A percentile compares a stretch with the other conserved stretches of the same genome.
These are phyloP conservation scores for Cladobotryum mycophilum DNA, from an alignment of 2,329 filamentous ascomycete genomes.

Conservation along the genomic window DNA sequence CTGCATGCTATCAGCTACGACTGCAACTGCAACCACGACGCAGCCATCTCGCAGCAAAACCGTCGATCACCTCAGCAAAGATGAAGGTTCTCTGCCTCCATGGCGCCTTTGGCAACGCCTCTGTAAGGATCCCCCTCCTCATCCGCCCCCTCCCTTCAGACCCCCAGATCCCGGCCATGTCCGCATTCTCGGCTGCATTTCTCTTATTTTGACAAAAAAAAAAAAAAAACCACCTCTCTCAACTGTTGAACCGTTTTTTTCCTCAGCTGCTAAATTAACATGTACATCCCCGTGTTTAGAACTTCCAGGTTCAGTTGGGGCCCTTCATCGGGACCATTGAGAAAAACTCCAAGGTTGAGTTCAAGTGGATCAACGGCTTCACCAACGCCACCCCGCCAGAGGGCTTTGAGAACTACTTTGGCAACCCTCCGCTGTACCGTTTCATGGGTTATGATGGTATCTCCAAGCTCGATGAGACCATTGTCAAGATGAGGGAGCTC, in stretches of 20 bases:
- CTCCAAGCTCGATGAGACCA: slow-evolving; percentile 37
- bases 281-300: slow-evolving; percentile 30
- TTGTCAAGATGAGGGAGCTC: slow-evolving; percentile 48
- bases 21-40: too few relatives aligned
- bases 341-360: slow-evolving; percentile 18
- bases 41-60: too few relatives aligned
- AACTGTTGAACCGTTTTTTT: too few relatives aligned
- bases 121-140: slow-evolving; percentile 31
- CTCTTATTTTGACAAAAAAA: too few relatives aligned
- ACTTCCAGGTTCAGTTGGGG: slow-evolving; percentile 50
- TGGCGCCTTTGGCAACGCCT: slow-evolving; percentile 51
- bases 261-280: background rate
- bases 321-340: slow-evolving; percentile 20
- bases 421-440: slow-evolving; percentile 47
- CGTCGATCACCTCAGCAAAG: background rate
- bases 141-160: too few relatives aligned
- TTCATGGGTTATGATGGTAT: slow-evolving; percentile 45
- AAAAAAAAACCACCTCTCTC: too few relatives aligned
- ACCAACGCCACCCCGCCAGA: slow-evolving; percentile 43
- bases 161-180: too few relatives aligned
- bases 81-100: slow-evolving; percentile 55
- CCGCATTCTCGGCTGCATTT: too few relatives aligned
- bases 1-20: too few relatives aligned
- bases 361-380: slow-evolving; percentile 47
- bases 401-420: slow-evolving; percentile 53